Base-by-base conservation (phyloP, 257 asterid species). In the Fraxinus americana region DNA sequence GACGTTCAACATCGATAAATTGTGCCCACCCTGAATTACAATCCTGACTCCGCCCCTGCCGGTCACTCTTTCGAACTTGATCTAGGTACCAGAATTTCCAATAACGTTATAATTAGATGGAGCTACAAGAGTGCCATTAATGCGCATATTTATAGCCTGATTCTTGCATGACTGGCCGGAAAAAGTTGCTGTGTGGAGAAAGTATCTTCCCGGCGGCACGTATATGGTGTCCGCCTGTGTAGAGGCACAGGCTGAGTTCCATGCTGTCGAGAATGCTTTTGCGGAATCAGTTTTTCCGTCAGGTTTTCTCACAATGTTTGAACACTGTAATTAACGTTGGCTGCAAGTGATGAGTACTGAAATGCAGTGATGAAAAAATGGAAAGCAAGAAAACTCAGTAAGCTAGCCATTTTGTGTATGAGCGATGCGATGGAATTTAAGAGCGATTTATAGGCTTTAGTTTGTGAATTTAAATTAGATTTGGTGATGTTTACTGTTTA, bases 61-160 rank as follows among this genome's bases (percentile, higher is more conserved):
- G 27, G 27, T 25, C 27, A 25, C 27, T 25, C 27, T 25, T 25
- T 25, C 27, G 27, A 25, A 25, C 27, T 25, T 25, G 27, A 25
- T 25, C 27, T 25, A 25, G 27, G 27, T 25, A 25, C 27, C 27
- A 25, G 27, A 25, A 25, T 25, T 25, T 25, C 27, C 27, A 25
- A 25, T 25, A 25, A 25, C 27, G 27, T 25, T 25, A 25, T 87
- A 90, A 77, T 85, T 77, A 0, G 84, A 71, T 0, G 97, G 96
- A 74, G 94, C 92, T 1, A 92, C 80, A 1, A 92, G 79, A n/a
- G 91, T 90, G 27, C 97, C 97, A 29, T 84, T 88, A 6, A 90
- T 85, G 3, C 75, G 86, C 0, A 92, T 72, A 0, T 87, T 81
- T 14, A 87, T 88, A 4, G 75, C 87, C 0, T 4, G 80, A 32